Evolutionary conservation across 805 yeast species (phyloP).

Genomic region (Candida insectalens): DNA sequence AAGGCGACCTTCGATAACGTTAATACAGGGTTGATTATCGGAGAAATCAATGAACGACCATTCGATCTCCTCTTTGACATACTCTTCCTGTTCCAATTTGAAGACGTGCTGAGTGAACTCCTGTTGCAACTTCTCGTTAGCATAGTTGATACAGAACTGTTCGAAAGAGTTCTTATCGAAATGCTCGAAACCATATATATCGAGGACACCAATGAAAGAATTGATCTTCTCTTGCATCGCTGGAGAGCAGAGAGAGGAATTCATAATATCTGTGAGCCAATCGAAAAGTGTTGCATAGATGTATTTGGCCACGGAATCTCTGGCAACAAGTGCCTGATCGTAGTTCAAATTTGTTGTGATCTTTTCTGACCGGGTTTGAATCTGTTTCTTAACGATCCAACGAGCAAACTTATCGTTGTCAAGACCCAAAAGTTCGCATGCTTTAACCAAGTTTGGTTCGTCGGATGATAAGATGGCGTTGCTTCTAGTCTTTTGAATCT

Average conservation of each 20-base stretch:
- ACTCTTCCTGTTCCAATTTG: constrained; percentile 94
- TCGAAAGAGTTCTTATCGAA: constrained; percentile 91
- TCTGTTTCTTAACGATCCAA: constrained; percentile 91
- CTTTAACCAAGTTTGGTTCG: constrained; percentile 76
- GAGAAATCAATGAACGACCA: constrained; percentile 96
- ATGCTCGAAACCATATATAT: constrained; percentile 96
- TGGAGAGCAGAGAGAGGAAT: constrained; percentile 71
- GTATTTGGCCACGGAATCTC: constrained; percentile 95
- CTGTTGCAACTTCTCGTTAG: constrained; percentile 94
- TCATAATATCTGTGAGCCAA: constrained; percentile 85
- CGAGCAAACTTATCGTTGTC: constrained; percentile 67
- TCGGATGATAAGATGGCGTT: constrained; percentile 77
- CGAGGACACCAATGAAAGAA: constrained; percentile 90
- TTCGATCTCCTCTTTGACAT: constrained; percentile 82
- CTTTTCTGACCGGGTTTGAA: constrained; percentile 85
- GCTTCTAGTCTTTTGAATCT: constrained; percentile 72
- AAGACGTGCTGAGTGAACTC: constrained; percentile 96
- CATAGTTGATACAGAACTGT: constrained; percentile 95
- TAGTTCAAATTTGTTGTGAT: constrained; percentile 75
- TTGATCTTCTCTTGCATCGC: constrained; percentile 48
- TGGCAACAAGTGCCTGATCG: constrained; percentile 79
- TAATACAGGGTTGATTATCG: constrained; percentile 95
- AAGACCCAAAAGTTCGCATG: constrained; percentile 76
- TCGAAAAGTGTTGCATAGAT: constrained; percentile 89
- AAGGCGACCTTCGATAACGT: constrained; percentile 77